Evolutionary conservation across 208 protist species (phyloP), one percentile per base, ranked within the genome.

Genomic region (Trypanosoma grayi): DNA sequence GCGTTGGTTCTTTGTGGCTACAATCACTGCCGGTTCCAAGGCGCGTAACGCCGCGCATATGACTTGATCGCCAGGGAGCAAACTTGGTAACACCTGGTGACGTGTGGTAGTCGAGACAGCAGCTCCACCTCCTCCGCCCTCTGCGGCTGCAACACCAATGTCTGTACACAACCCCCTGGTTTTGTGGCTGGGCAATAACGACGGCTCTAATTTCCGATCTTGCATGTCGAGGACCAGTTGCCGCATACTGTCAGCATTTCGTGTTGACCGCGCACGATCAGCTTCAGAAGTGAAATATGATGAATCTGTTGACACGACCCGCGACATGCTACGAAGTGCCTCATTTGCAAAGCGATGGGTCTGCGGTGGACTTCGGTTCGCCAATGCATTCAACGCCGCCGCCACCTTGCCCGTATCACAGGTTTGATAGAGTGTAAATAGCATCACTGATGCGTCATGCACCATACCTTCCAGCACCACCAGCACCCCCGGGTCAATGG

Each of bases 171-270:
- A 51, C 28, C 7, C 13, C 28, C 31, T 60, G 41, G 43, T 60
- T 11, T 47, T 73, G 50, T 40, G 36, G 24, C 37, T 44, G 54
- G 62, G 54, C 45, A 57, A 45, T 58, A 47, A 31, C 10, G 36
- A 48, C 30, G 77, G 76, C 51, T 85, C 81, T 28, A 90, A 60
- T 51, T 77, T 79, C 57, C 79, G 66, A 28, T 84, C 83, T 16
- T 81, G 70, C 72, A 87, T 74, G 25, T 94, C 83, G 10, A 93
- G 73, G 60, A 90, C 87, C 44, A 93, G 68, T 59, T 88, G 87
- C 44, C 72, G 61, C 83, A 93, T 93, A 56, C 69, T 80, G 69
- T 93, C 87, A 16, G 76, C 68, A 62, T 93, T 93, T 66, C 72
- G 82, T 52, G 81, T 88, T 36, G 73, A 69, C 2, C 83, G 83